Evolutionary conservation across 805 yeast genomes (phyloP).

Genomic region (Kurtzmaniella fragi): DNA sequence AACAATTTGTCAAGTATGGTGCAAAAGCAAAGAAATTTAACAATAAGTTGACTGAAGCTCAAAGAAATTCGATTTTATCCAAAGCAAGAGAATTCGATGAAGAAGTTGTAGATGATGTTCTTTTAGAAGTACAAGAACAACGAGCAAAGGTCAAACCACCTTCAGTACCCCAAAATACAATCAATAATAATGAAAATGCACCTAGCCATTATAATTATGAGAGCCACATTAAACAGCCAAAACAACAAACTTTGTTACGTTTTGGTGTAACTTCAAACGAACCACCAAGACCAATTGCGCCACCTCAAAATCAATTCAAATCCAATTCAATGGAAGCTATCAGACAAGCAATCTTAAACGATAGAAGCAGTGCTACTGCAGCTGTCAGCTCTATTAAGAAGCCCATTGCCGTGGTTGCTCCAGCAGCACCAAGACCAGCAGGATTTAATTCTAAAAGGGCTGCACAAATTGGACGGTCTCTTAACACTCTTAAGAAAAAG

Average conservation of each 20-base stretch:
- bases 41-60: constrained; percentile 65
- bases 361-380: constrained; percentile 5
- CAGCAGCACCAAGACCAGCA: constrained; percentile 50
- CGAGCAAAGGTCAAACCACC: constrained; percentile 5
- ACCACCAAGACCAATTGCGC: constrained; percentile 33
- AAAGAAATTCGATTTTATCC: constrained; percentile 56
- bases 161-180: constrained; percentile 1
- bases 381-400: constrained; percentile 18
- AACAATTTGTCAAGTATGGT: constrained; percentile 58
- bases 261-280: constrained; percentile 28
- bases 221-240: constrained; percentile 17
- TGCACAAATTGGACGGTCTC: constrained; percentile 31
- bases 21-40: constrained; percentile 61
- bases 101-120: constrained; percentile 48
- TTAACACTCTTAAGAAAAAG: constrained; percentile 28
- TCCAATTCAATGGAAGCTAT: constrained; percentile 29
- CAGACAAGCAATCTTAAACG: constrained; percentile 8
- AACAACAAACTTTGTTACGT: constrained; percentile 30
- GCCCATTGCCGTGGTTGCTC: constrained; percentile 18
- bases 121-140: constrained; percentile 9
- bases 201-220: constrained; percentile 15
- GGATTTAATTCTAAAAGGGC: constrained; percentile 41
- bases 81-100: constrained; percentile 55
- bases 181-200: constrained; percentile 11
- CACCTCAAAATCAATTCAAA: constrained; percentile 23